Conservation (phyloP, 257 asterid genomes). For the Solanum medicagineum region DNA sequence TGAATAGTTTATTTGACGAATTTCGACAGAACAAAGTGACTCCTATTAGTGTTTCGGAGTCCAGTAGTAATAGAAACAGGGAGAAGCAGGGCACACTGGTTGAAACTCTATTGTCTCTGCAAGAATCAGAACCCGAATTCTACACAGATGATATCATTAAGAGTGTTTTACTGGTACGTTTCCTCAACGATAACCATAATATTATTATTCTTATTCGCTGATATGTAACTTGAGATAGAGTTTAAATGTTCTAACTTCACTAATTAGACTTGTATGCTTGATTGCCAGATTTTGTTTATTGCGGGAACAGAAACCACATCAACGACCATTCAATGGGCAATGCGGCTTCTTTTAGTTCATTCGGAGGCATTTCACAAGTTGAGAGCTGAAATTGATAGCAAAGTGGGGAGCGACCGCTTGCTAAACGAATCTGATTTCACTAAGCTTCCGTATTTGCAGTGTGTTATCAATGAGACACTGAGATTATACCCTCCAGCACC, state of each 20-base stretch:
- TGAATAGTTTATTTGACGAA: constrained; percentile 3
- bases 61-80: not conserved
- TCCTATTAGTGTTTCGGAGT: not conserved
- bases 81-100: constrained; percentile 6
- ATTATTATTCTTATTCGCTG: not conserved
- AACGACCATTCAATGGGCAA: constrained; percentile 26
- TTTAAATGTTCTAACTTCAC: too few relatives aligned
- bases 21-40: not conserved
- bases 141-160: constrained; percentile 16
- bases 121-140: constrained; percentile 13
- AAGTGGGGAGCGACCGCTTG: constrained; percentile 22
- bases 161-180: constrained; percentile 13
- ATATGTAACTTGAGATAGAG: not conserved
- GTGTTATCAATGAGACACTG: constrained; percentile 39
- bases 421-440: constrained; percentile 32
- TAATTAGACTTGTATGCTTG: not conserved
- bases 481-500: constrained; percentile 42
- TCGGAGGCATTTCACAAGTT: constrained; percentile 21
- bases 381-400: constrained; percentile 33
- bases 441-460: constrained; percentile 34
- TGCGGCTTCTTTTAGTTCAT: constrained; percentile 31
- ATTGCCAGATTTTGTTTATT: constrained; percentile 23
- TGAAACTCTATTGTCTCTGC: constrained; percentile 13
- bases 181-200: not conserved
- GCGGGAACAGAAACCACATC: constrained; percentile 50